A percentile compares a stretch with the other conserved stretches of the same genome.
Evolutionary conservation across 2,329 filamentous ascomycete genomes (phyloP).

Genomic region (Apiospora pterosperma): DNA sequence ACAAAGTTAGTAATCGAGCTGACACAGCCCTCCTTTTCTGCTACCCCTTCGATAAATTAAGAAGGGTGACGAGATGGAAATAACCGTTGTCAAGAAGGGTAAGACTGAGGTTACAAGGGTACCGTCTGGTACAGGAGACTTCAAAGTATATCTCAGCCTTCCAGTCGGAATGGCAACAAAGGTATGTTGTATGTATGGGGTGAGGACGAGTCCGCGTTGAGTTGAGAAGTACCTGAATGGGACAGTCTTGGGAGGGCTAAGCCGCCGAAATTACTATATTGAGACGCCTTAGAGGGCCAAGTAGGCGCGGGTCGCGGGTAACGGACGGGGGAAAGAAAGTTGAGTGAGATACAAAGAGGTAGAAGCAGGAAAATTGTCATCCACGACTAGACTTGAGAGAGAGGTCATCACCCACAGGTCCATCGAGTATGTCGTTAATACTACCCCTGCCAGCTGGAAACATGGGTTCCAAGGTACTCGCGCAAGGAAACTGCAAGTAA

Average conservation of each 20-base stretch:
- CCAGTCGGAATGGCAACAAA: constrained; percentile 20
- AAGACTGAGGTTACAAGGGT: constrained; percentile 24
- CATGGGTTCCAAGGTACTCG: not conserved
- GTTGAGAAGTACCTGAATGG: constrained; percentile 31
- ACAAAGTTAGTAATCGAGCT: constrained; percentile 26
- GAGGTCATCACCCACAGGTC: not conserved
- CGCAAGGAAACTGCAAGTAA: not conserved
- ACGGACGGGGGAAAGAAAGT: constrained; percentile 19
- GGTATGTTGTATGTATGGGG: not conserved
- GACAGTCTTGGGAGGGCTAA: constrained; percentile 29
- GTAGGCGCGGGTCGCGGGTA: constrained; percentile 24
- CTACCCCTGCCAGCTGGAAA: not conserved
- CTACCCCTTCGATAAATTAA: constrained; percentile 25
- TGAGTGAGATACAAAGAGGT: constrained; percentile 16
- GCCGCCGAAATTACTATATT: constrained; percentile 37
- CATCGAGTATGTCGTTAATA: not conserved
- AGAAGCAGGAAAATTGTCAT: constrained; percentile 14
- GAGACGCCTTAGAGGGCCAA: constrained; percentile 28
- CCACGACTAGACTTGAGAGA: not conserved
- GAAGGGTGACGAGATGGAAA: constrained; percentile 19
- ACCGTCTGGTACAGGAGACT: constrained; percentile 26
- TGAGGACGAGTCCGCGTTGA: constrained; percentile 28
- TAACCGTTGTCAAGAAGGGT: constrained; percentile 24
- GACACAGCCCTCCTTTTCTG: constrained; percentile 26
- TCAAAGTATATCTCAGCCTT: constrained; percentile 34